Base-by-base conservation (phyloP, 2,329 filamentous ascomycete genomes). In the Aspergillus tamarii region DNA sequence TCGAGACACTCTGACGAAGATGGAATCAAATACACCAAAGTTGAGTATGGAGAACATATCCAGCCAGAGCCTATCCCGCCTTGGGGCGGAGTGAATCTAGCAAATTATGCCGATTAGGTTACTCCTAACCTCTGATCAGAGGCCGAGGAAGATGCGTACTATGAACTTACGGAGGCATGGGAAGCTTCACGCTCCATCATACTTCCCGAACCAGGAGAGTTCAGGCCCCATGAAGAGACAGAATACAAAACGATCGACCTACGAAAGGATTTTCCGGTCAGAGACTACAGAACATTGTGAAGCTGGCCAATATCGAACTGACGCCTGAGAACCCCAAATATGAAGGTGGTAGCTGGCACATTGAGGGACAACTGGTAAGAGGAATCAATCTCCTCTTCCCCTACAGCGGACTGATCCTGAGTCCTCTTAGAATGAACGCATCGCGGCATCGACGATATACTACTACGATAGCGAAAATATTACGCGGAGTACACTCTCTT, bases 391-490 rank as follows among this genome's bases (percentile, higher is more conserved):
- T 10, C 30, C 11, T 10, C 30, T 32, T 11, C 30, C 30, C 9
- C 30, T 4, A 9, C 2, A 11, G 30, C 8, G 10, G 30, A 32
- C 2, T 32, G 30, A 32, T 11, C 2, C 30, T 32, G 10, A 11
- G 9, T 65, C 19, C 50, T 41, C 50, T 14, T 12, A 58, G 72
- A 90, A 90, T 68, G 88, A 91, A 70, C 84, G 83, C 64, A 90
- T 91, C 32, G 83, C 82, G 62, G 86, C 87, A 0, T 88, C 87
- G 0, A 85, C 88, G 0, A 77, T 91, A 2, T 91, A 88, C 77
- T 90, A 90, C 74, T 87, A 87, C 67, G 85, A 88, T 66, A 78
- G 75, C 60, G 81, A 88, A 0, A 91, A 91, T 72, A 84, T 90
- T 60, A 87, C 85, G 0, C 76, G 84, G 1, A 84, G 78, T 64